Evolutionary conservation across 805 yeast genomes (phyloP), one percentile per base, ranked within the genome.

Genomic region (Metschnikowia amazonensis): DNA sequence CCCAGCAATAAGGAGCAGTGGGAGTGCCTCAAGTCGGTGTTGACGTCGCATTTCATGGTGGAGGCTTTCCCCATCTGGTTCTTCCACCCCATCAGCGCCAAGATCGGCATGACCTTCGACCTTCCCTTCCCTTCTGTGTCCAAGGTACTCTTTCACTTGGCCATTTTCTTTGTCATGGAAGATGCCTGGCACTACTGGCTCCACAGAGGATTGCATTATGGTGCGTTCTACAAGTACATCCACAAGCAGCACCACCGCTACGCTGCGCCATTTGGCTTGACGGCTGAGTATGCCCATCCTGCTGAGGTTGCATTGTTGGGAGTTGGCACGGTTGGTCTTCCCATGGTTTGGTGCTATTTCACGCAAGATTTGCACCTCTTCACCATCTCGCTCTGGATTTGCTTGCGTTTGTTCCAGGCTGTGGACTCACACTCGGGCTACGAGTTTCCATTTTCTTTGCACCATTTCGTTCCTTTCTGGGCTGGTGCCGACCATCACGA

Each of bases 401-500:
- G 68, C 16, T 58, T 78, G 44, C 66, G 84, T 55, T 69, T 79
- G 51, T 70, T 75, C 56, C 84, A 79, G 57, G 82, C 82, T 13
- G 81, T 79, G 34, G 84, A 79, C 56, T 69, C 82, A 11, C 84
- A 79, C 53, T 76, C 81, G 2, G 84, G 84, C 32, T 79, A 79
- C 56, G 82, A 79, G 47, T 79, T 79, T 63, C 84, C 84, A 3
- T 77, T 79, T 80, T 77, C 82, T 1, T 67, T 79, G 56, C 76
- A 78, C 59, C 60, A 76, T 46, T 67, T 77, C 58, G 42, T 79
- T n/a, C 84, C 84, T 35, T 71, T 79, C 62, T 79, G 84, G 84
- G 82, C 84, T 8, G 84, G 83, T 27, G 82, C 82, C 31, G 81
- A 75, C 46, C 84, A 79, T 55, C 84, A 79, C 56, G 84, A 79